Percentiles rank a stretch among this genome's conserved stretches.
phyloP scores from a whole-genome alignment of 2,329 filamentous ascomycete species.

The Parastagonospora nodorum region DNA sequence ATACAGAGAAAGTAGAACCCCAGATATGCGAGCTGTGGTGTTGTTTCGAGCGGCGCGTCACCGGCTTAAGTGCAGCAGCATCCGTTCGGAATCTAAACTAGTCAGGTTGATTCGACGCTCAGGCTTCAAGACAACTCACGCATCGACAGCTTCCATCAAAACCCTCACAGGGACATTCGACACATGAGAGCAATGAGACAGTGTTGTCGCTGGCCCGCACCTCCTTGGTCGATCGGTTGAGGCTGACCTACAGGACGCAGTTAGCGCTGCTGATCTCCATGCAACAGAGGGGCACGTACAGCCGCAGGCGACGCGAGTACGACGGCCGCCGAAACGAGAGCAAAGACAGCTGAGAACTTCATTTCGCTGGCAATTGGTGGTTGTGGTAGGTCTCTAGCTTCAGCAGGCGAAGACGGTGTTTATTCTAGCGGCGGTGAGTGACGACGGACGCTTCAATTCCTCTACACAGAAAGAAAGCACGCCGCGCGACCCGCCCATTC shows the following conservation, averaged over 20 bases:
- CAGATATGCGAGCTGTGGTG: slow-evolving; percentile 1
- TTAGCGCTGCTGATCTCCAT: not conserved
- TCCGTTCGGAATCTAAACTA: slow-evolving; percentile 31
- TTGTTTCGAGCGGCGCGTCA: not conserved
- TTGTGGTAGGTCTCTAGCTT: not conserved
- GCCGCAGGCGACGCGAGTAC: slow-evolving; percentile 31
- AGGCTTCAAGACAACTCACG: slow-evolving; percentile 16
- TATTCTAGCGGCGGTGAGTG: not conserved
- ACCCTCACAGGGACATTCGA: slow-evolving; percentile 33
- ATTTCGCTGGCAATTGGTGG: slow-evolving; percentile 16
- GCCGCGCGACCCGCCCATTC: not conserved
- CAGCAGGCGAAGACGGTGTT: not conserved
- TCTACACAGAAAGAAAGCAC: not conserved
- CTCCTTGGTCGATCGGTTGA: slow-evolving; percentile 25
- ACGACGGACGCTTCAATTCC: too few relatives aligned
- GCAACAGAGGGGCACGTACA: slow-evolving; percentile 14
- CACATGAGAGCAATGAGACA: slow-evolving; percentile 13
- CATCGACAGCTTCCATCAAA: slow-evolving; percentile 28
- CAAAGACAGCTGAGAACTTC: slow-evolving; percentile 31
- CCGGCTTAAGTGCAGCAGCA: slow-evolving; percentile 32
- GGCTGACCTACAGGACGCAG: slow-evolving; percentile 19
- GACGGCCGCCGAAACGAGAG: slow-evolving; percentile 20
- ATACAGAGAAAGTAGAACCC: slow-evolving; percentile 9
- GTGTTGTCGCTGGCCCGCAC: slow-evolving; percentile 17
- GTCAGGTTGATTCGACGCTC: slow-evolving; percentile 3